phyloP scores from a whole-genome alignment of 768 basidiomycete genomes.

The Phanerochaete sordida region DNA sequence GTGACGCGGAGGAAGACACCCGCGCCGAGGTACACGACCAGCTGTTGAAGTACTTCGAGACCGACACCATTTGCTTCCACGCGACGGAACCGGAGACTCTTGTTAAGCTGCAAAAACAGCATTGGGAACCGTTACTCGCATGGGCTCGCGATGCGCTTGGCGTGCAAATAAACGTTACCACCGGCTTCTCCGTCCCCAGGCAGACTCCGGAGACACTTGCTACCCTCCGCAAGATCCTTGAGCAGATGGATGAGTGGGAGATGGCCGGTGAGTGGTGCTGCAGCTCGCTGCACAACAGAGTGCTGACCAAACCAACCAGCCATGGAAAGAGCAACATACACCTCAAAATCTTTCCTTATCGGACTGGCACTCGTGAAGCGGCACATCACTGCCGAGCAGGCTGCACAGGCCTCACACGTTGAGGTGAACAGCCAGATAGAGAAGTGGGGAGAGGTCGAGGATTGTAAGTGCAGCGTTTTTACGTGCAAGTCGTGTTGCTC shows the following conservation, averaged over 20 bases:
- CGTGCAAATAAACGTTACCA: constrained; percentile 59
- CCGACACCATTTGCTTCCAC: constrained; percentile 93
- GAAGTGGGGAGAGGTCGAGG: constrained; percentile 99
- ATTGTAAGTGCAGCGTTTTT: constrained; percentile 61
- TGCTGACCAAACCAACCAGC: constrained; percentile 41
- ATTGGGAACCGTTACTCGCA: constrained; percentile 86
- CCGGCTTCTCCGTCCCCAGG: constrained; percentile 61
- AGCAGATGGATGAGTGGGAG: constrained; percentile 75
- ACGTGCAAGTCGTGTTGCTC: background rate
- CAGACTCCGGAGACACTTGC: constrained; percentile 70
- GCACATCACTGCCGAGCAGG: constrained; percentile 76
- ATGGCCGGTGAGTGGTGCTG: constrained; percentile 69
- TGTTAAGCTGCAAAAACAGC: constrained; percentile 69
- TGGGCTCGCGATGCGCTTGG: constrained; percentile 72
- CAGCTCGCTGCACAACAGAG: background rate
- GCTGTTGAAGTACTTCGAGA: constrained; percentile 84
- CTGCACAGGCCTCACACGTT: constrained; percentile 80
- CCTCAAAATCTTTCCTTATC: constrained; percentile 89
- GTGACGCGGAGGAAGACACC: constrained; percentile 33
- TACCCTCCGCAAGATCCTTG: constrained; percentile 55
- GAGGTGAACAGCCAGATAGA: constrained; percentile 96
- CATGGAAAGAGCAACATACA: constrained; percentile 86
- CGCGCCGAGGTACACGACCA: constrained; percentile 61
- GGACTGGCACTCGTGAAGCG: constrained; percentile 80
- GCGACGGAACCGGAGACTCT: constrained; percentile 73